A percentile compares a stretch with the other conserved stretches of the same genome.
phyloP scores from a whole-genome alignment of 495 filamentous ascomycete genomes.

The Penicillium subrubescens region DNA sequence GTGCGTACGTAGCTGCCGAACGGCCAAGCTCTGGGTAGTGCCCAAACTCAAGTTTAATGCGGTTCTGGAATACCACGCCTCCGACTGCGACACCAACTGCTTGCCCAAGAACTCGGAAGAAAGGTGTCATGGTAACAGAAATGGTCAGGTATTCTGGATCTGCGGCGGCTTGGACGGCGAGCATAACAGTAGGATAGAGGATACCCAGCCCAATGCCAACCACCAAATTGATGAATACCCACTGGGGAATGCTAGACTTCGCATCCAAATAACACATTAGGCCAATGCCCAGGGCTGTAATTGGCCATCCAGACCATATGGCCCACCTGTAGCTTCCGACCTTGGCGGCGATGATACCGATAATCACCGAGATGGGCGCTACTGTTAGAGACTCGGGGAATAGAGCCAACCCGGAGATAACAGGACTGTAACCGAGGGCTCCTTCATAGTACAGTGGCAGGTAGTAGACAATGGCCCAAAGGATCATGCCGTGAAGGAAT shows the following conservation, averaged over 20 bases:
- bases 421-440: slow-evolving; percentile 39
- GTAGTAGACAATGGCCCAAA: slow-evolving; percentile 37
- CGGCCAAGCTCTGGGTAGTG: slow-evolving; percentile 9
- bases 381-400: slow-evolving; percentile 39
- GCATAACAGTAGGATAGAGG: slow-evolving; percentile 39
- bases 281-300: slow-evolving; percentile 39
- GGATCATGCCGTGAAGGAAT: slow-evolving; percentile 45
- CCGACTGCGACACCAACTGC: slow-evolving; percentile 48
- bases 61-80: slow-evolving; percentile 33
- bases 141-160: slow-evolving; percentile 34
- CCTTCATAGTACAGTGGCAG: slow-evolving; percentile 43
- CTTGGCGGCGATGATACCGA: slow-evolving; percentile 31
- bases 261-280: slow-evolving; percentile 37
- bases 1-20: slow-evolving; percentile 2
- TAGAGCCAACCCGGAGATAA: slow-evolving; percentile 23
- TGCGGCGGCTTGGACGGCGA: slow-evolving; percentile 44
- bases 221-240: slow-evolving; percentile 42
- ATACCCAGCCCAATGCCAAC: slow-evolving; percentile 44
- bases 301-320: slow-evolving; percentile 45
- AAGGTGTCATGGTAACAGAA: slow-evolving; percentile 43
- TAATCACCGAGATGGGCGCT: slow-evolving; percentile 25
- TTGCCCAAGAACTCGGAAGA: slow-evolving; percentile 48
- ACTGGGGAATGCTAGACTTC: slow-evolving; percentile 34
- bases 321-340: slow-evolving; percentile 43
- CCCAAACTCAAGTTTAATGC: slow-evolving; percentile 14